Conservation (phyloP, 768 basidiomycete genomes). For the Lactifluus volemus region DNA sequence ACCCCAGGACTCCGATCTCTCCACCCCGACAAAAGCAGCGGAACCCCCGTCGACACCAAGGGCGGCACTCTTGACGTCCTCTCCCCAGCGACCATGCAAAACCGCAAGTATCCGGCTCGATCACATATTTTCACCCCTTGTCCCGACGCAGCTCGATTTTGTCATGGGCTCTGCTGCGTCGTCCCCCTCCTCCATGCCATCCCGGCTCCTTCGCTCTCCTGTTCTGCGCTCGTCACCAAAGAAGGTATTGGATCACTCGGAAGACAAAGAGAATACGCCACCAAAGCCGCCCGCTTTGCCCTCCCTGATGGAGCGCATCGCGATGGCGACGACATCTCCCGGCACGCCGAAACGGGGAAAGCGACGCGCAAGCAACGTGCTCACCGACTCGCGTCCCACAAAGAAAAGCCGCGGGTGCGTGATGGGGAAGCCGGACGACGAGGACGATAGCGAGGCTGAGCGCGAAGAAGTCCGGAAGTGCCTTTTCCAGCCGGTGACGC, state of each 20-base stretch:
- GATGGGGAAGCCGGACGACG: background rate
- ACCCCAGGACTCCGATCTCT: conserved; percentile 1
- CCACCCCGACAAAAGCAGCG: background rate
- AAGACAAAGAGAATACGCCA: conserved; percentile 54
- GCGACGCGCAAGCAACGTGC: conserved; percentile 34
- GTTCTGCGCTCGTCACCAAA: conserved; percentile 25
- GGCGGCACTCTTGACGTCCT: background rate
- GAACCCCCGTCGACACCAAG: conserved; percentile 13
- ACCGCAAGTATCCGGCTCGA: background rate
- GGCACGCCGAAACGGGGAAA: conserved; percentile 33
- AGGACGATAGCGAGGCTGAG: conserved; percentile 3
- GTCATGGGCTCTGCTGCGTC: background rate
- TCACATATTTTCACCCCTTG: conserved; percentile 5
- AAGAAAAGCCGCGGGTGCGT: background rate
- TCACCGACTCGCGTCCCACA: conserved; percentile 10
- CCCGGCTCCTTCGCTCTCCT: conserved; percentile 12
- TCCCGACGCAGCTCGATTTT: conserved; percentile 14
- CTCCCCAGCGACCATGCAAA: conserved; percentile 19
- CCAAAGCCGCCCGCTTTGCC: conserved; percentile 29
- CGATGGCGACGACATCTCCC: conserved; percentile 31
- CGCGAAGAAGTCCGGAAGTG: conserved; percentile 6
- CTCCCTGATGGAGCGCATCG: conserved; percentile 41
- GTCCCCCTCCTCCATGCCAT: conserved; percentile 15
- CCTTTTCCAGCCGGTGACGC: background rate
- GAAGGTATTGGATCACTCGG: conserved; percentile 19